Evolutionary conservation across 192 early-diverging fungal species (phyloP).

Genomic region (Pilobolus umbonatus): DNA sequence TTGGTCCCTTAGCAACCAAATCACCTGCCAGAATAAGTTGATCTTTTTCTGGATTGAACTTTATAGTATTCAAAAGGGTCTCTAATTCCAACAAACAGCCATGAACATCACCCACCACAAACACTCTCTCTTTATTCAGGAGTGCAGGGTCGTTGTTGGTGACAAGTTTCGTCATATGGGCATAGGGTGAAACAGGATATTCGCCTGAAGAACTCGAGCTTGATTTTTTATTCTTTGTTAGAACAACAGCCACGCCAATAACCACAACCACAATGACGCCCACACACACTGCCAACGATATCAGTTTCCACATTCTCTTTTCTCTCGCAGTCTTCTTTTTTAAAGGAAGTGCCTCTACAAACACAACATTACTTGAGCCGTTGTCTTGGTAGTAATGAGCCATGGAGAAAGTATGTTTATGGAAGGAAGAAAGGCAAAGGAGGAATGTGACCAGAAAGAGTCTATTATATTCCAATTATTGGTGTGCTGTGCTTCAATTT

Average conservation of each 20-base stretch:
- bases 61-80: constrained; percentile 42
- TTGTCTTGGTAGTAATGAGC: no score
- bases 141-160: background rate
- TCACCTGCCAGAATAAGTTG: constrained; percentile 65
- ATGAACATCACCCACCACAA: constrained; percentile 72
- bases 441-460: no score
- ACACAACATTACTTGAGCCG: background rate
- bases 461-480: no score
- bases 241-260: constrained; percentile 19
- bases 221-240: constrained; percentile 8
- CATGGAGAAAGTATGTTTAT: no score
- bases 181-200: constrained; percentile 26
- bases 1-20: constrained; percentile 58
- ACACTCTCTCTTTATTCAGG: constrained; percentile 33
- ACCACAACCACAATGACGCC: constrained; percentile 10
- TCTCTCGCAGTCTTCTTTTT: background rate
- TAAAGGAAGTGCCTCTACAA: background rate
- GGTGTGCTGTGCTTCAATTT: no score
- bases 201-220: background rate
- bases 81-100: constrained; percentile 54
- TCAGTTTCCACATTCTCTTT: background rate
- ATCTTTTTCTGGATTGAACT: constrained; percentile 37
- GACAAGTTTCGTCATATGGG: constrained; percentile 24
- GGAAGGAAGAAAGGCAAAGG: no score
- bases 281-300: constrained; percentile 1